Evolutionary conservation across 768 basidiomycete genomes (phyloP).

Genomic region (Collybiopsis luxurians): DNA sequence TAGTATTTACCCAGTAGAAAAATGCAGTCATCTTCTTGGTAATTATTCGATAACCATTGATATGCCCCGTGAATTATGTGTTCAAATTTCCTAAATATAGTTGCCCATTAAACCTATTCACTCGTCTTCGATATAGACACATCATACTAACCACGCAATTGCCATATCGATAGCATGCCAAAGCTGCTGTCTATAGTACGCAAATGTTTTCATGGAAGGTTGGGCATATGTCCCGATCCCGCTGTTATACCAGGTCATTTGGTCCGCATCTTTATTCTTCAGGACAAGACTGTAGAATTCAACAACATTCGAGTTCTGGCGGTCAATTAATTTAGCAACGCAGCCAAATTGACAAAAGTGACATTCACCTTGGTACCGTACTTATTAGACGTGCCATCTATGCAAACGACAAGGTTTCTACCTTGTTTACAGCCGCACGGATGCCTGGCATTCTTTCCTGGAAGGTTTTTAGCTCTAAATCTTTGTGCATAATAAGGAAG

Average conservation of each 20-base stretch:
- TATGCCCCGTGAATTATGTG: slow-evolving; percentile 32
- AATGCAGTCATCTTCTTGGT: slow-evolving; percentile 34
- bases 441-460: no score
- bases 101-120: slow-evolving; percentile 12
- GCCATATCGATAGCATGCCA: slow-evolving; percentile 29
- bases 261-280: slow-evolving; percentile 19
- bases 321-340: no score
- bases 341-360: no score
- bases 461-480: no score
- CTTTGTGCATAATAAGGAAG: no score
- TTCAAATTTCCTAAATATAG: slow-evolving; percentile 31
- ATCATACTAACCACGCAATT: slow-evolving; percentile 30
- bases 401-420: no score
- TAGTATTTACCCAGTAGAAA: slow-evolving; percentile 35
- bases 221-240: slow-evolving; percentile 30
- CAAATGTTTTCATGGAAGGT: slow-evolving; percentile 14
- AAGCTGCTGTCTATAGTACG: slow-evolving; percentile 18
- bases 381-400: no score
- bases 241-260: slow-evolving; percentile 30
- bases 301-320: slow-evolving; percentile 33
- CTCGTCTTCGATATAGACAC: neutral
- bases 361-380: no score
- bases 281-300: slow-evolving; percentile 26
- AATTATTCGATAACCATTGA: slow-evolving; percentile 38
- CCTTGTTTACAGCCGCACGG: no score